Evolutionary conservation across 768 basidiomycete genomes (phyloP).

Genomic region (Xerocomellus intermedius): DNA sequence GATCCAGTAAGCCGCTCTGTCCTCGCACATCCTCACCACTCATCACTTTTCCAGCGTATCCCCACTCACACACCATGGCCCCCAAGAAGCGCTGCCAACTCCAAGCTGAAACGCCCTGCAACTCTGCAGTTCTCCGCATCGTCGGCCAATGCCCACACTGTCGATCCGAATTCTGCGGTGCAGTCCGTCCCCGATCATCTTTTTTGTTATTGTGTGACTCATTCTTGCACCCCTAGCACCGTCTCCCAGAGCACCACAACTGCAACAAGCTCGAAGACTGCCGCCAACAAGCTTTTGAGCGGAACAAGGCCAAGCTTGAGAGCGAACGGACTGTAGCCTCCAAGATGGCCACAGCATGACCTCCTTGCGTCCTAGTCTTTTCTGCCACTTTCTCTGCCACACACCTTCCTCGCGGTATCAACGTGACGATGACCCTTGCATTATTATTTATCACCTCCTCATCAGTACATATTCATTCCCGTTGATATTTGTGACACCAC

Average conservation of each 20-base stretch:
- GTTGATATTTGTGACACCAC: conserved; percentile 8
- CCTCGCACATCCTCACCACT: neutral
- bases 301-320: conserved; percentile 86
- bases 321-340: conserved; percentile 82
- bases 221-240: conserved; percentile 55
- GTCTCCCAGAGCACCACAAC: conserved; percentile 84
- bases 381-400: neutral
- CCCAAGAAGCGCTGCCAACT: conserved; percentile 88
- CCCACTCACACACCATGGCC: conserved; percentile 51
- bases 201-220: conserved; percentile 5
- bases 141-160: conserved; percentile 87
- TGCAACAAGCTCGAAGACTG: conserved; percentile 84
- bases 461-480: conserved; percentile 16
- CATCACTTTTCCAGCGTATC: neutral
- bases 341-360: conserved; percentile 80
- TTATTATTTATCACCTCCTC: conserved; percentile 28
- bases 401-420: conserved; percentile 14
- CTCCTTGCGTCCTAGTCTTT: conserved; percentile 11
- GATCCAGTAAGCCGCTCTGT: neutral
- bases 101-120: conserved; percentile 53
- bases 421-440: conserved; percentile 23
- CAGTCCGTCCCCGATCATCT: conserved; percentile 45
- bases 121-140: conserved; percentile 75
- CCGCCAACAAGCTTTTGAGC: conserved; percentile 82
- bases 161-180: conserved; percentile 70